Evolutionary conservation across 1,284 basidiomycete genomes (phyloP), one percentile per base, ranked within the genome.

Genomic region (Fomitopsis schrenkii): DNA sequence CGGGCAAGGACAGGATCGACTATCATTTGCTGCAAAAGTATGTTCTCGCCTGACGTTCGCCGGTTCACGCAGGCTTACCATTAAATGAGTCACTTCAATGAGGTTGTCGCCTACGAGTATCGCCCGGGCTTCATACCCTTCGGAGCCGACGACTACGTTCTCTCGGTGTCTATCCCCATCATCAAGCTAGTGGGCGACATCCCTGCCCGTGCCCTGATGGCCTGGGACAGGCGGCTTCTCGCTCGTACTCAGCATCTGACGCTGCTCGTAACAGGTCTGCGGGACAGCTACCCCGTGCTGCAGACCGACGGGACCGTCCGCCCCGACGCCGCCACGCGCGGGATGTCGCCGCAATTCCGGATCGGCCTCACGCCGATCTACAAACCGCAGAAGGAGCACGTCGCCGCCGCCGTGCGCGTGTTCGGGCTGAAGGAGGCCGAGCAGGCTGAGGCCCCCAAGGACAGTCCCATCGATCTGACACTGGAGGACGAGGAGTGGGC

Each of bases 181-280:
- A 70, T 80, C 59, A 73, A 68, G 8, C 75, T 86, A n/a, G 75
- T 80, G 8, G 68, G 78, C 30, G 76, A 72, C 53, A 82, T 85
- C 22, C 77, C 82, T 14, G 76, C 83, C 5, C 80, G 80, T 42
- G 85, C 83, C 1, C 71, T 88, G 45, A 80, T 84, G 73, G 84
- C 85, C 33, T 88, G 85, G 85, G 85, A 86, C 67, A 76, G 79
- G 14, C 80, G 79, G n/a, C 75, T 87, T 3, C 75, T 87, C 5
- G 77, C 81, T 10, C 75, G 76, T 26, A 73, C 77, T 1, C 80
- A 82, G 26, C 76, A 86, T 68, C 72, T 88, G 35, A 82, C 80
- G 3, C 77, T 88, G n/a, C 76, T 87, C 15, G 81, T 88, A 19
- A 80, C 81, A 4, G 85, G 84, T 1, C 76, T 85, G 56, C 74